These are phyloP conservation scores for Leccinum variicolor DNA, from an alignment of 768 basidiomycete species.

Conservation along the genomic window DNA sequence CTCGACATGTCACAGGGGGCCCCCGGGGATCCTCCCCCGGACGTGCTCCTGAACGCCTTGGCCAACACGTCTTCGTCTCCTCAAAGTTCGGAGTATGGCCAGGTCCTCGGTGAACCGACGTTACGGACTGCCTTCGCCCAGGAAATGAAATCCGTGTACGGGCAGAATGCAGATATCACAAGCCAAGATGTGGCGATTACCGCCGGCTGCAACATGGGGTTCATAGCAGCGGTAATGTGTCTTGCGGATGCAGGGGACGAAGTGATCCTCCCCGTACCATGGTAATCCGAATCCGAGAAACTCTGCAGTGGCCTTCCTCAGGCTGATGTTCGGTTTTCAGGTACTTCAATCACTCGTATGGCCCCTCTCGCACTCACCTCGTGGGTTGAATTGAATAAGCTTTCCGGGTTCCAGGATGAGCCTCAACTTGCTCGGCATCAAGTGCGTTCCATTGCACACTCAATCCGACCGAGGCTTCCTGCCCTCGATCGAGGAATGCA, in stretches of 20 bases:
- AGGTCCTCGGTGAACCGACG: slow-evolving; percentile 53
- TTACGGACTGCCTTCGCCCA: slow-evolving; percentile 51
- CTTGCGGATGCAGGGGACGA: slow-evolving; percentile 70
- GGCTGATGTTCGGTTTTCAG: slow-evolving; percentile 27
- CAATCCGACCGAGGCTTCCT: slow-evolving; percentile 51
- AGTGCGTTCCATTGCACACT: slow-evolving; percentile 52
- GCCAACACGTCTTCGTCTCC: slow-evolving; percentile 41
- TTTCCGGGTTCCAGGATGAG: slow-evolving; percentile 51
- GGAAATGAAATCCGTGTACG: slow-evolving; percentile 65
- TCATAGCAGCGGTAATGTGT: slow-evolving; percentile 56
- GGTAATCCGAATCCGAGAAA: slow-evolving; percentile 35
- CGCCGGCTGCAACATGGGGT: slow-evolving; percentile 72
- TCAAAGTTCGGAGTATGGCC: slow-evolving; percentile 51
- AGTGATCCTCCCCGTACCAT: slow-evolving; percentile 68
- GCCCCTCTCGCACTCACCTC: background rate
- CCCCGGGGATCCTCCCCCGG: slow-evolving; percentile 63
- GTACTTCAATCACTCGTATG: slow-evolving; percentile 67
- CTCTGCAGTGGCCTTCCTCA: background rate
- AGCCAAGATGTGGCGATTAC: slow-evolving; percentile 64
- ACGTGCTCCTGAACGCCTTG: slow-evolving; percentile 47
- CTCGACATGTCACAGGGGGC: slow-evolving; percentile 78
- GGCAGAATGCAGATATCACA: slow-evolving; percentile 43
- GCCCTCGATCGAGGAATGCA: slow-evolving; percentile 53
- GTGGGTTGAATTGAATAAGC: background rate
- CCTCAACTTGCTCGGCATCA: slow-evolving; percentile 59